Evolutionary conservation across 2,329 filamentous ascomycete genomes (phyloP), one percentile per base, ranked within the genome.

Genomic region (Hymenoscyphus occultus): DNA sequence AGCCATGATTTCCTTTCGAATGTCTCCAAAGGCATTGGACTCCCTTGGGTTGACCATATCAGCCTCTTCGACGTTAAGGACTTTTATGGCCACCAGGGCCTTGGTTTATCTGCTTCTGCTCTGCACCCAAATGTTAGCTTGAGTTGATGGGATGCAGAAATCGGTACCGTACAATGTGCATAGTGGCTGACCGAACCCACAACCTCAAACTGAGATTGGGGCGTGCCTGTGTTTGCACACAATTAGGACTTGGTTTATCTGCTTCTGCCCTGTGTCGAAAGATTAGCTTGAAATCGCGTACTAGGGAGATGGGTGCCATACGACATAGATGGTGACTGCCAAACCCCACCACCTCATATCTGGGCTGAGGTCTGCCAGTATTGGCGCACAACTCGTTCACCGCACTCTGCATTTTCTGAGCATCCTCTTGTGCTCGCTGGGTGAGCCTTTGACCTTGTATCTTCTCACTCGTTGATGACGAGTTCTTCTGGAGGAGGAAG

Each of bases 341-440:
- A 1, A 92, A 80, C 75, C 92, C 89, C 13, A 84, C 81, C 42
- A 92, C 85, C n/a, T 83, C 82, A 70, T 91, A 92, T 14, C 82
- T 83, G 1, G 89, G 90, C 4, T 84, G 80, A 35, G 86, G 82
- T 65, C 86, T 85, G 48, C 85, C 85, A 40, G 80, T 78, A 64
- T 85, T 85, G 64, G 81, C 80, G 69, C 86, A 88, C 66, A 86
- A 81, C 69, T 90, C 87, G 59, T 84, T 79, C 35, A 91, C 86
- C 1, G 83, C 77, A 58, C 81, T 80, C 76, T 90, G 86, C 87
- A 90, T 90, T 70, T 89, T 86, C 70, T 83, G 83, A 39, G 89
- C 89, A 82, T 91, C 89, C 74, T 90, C 64, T 70, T 74, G 39
- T 67, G 58, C 35, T 65, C 60, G 62, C 19, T 48, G 32, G 22